phyloP scores from a whole-genome alignment of 352 stramenopile species.

The Phytopythium aichiense region DNA sequence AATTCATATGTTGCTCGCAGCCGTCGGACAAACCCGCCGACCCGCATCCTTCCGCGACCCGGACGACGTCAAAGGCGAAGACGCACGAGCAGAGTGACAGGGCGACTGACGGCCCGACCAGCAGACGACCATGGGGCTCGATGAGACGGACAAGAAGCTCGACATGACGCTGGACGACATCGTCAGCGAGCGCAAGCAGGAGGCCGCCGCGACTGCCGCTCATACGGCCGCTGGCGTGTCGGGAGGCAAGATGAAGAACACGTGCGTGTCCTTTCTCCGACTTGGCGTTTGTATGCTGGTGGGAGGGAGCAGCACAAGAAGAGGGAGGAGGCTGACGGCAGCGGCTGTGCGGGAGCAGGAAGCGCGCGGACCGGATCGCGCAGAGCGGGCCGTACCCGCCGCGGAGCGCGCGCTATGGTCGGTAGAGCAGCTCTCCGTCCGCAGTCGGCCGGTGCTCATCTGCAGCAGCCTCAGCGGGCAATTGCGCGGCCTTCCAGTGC shows the following conservation, averaged over 20 bases:
- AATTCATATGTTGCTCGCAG: neutral
- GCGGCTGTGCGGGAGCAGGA: slow-evolving; percentile 30
- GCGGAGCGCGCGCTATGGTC: slow-evolving; percentile 24
- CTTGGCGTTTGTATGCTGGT: neutral
- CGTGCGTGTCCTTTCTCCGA: slow-evolving; percentile 23
- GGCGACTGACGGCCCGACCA: no score
- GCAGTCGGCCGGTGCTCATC: neutral
- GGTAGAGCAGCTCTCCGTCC: neutral
- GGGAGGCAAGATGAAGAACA: slow-evolving; percentile 46
- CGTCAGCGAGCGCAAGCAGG: slow-evolving; percentile 41
- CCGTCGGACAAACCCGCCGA: neutral
- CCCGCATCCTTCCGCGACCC: neutral
- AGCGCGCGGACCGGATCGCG: slow-evolving; percentile 57
- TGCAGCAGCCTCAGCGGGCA: neutral
- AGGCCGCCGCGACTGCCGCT: slow-evolving; percentile 9
- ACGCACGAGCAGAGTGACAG: neutral
- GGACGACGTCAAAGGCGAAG: neutral
- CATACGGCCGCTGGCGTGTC: slow-evolving; percentile 1
- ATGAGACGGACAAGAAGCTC: slow-evolving; percentile 63
- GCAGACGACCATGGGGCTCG: slow-evolving; percentile 19
- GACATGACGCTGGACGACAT: slow-evolving; percentile 73
- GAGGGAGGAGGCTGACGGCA: slow-evolving; percentile 13
- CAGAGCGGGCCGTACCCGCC: slow-evolving; percentile 49
- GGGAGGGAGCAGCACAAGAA: neutral
- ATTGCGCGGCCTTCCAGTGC: neutral